Evolutionary conservation across 2,329 filamentous ascomycete genomes (phyloP), one percentile per base, ranked within the genome.

Genomic region (Penicillium paneum): DNA sequence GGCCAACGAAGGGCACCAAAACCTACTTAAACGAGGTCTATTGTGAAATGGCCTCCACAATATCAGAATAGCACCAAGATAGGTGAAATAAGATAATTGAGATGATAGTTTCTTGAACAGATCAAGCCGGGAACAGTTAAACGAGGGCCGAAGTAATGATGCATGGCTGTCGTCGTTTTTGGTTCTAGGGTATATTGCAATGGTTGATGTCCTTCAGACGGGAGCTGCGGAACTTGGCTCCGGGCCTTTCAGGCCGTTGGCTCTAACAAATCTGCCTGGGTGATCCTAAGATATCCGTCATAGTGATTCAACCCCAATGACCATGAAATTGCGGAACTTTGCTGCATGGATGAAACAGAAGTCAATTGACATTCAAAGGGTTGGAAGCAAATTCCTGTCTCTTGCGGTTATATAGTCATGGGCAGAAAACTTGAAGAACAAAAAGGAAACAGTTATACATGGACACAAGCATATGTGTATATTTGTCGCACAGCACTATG

Each of bases 161-260:
- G 61, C 47, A 64, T 41, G 26, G 40, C 44, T 64, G 58, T 64
- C 63, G 61, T 64, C 63, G 59, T 62, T 46, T 43, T 52, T 12
- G 13, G 13, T 24, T 24, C 8, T 17, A 46, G 34, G n/a, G 8
- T 15, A 55, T 29, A 34, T 28, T 15, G 21, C 19, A 48, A 34
- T 19, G 26, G 11, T 28, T n/a, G 15, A 34, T 32, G 36, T 15
- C 1, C 5, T 12, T 6, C n/a, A 19, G 15, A 43, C 21, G 28
- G n/a, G 21, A 49, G 32, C 8, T 34, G 28, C 61, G 62, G 62
- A 61, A 63, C 36, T 52, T 10, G 42, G 21, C 28, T 60, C 62
- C 62, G 61, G 32, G 24, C 31, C 19, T n/a, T 56, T 52, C 28
- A 17, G 12, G 10, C 8, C 12, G 24, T 42, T 24, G 17, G 10